Conservation (phyloP, 768 basidiomycete genomes). For the Rhizopogon roseolus region DNA sequence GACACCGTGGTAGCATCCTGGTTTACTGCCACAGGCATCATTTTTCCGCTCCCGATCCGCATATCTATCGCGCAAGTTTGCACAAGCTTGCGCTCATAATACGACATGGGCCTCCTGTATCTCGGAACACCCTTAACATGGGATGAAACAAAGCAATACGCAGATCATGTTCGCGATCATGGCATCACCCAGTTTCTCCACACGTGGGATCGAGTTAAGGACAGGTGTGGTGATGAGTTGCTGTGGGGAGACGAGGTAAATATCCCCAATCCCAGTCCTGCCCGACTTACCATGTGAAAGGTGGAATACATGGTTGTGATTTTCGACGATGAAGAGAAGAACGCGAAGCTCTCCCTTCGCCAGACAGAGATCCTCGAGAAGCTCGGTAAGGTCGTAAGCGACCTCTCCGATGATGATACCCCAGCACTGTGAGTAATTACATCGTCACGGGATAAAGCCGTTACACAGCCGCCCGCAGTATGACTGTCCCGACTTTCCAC, state of each 20-base stretch:
- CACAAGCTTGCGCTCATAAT: conserved; percentile 7
- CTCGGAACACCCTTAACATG: conserved; percentile 91
- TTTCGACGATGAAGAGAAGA: conserved; percentile 73
- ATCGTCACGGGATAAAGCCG: background rate
- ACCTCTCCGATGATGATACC: conserved; percentile 48
- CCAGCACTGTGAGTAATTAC: conserved; percentile 49
- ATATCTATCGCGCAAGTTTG: conserved; percentile 10
- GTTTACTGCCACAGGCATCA: background rate
- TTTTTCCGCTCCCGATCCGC: background rate
- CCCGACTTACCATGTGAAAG: conserved; percentile 33
- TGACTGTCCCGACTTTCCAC: conserved; percentile 85
- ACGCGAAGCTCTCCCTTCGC: conserved; percentile 86
- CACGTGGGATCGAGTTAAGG: conserved; percentile 90
- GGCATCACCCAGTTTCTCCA: conserved; percentile 95
- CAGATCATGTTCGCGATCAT: conserved; percentile 86
- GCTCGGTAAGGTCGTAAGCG: conserved; percentile 61
- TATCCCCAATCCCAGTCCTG: background rate
- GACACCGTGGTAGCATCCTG: background rate
- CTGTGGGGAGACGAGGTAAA: conserved; percentile 98
- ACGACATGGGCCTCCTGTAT: conserved; percentile 82
- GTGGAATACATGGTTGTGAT: conserved; percentile 95
- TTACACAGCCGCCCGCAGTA: conserved; percentile 32
- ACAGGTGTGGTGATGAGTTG: conserved; percentile 84
- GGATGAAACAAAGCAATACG: conserved; percentile 83
- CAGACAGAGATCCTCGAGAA: conserved; percentile 91